Evolutionary conservation across 805 yeast species (phyloP), one percentile per base, ranked within the genome.

Genomic region (Lachancea nothofagi): DNA sequence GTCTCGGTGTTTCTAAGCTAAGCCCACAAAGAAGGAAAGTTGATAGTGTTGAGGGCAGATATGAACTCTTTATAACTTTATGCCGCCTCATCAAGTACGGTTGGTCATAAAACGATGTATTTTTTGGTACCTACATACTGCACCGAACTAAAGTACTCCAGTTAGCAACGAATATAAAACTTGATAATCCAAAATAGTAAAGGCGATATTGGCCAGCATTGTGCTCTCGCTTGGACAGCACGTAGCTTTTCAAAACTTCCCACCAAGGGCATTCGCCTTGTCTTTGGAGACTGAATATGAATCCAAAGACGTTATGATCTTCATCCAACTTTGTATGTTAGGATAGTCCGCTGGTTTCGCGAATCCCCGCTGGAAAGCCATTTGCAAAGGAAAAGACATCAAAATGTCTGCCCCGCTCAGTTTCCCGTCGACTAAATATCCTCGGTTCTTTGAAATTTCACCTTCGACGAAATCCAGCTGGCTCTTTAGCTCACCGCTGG

Each of bases 371-470:
- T 18, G 7, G 23, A 51, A 45, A 9, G 56, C 59, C 43, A 36
- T 43, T 27, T 49, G 42, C 18, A 65, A 23, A 0, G 80, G 79
- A 59, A 70, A 78, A 0, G 65, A 55, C 47, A 77, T 57, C 38
- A 78, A 67, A 39, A 82, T 69, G 47, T 77, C 82, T 7, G 80
- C 82, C 3, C 62, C 80, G 13, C 77, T 65, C n/a, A 76, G 54
- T 45, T 66, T 65, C 25, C 67, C 63, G 9, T 72, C 77, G 13
- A 74, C 78, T 48, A 77, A 70, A 49, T 54, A 75, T 2, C 57
- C 59, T 17, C 61, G 58, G 18, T 63, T 58, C 7, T 60, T 61
- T 34, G 52, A 48, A 28, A 77, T 55, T 38, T 50, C 56, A 7
- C 47, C 46, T 36, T 77, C 78, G 35, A 78, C 53, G 44, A 55